Base-by-base conservation (phyloP, 2,329 filamentous ascomycete species). In the Verticillium nonalfalfae region DNA sequence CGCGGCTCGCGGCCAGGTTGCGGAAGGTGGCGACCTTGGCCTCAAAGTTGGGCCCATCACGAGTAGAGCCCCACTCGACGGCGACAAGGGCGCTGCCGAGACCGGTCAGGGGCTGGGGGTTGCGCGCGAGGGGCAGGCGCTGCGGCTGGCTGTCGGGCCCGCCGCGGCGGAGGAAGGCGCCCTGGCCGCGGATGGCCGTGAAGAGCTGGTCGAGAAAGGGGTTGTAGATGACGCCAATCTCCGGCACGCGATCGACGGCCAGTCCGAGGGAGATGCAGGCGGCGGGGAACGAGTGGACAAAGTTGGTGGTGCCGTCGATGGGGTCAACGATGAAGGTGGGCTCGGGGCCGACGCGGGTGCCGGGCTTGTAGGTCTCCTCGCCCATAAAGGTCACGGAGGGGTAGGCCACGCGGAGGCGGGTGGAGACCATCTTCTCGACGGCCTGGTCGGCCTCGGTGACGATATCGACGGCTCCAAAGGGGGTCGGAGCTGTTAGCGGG, bases 241-340 rank as follows among this genome's bases (percentile, higher is more conserved):
- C 78, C 26, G 90, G 89, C 11, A 72, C 69, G 65, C 83, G 82
- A 69, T 83, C 75, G 64, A 92, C 75, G 54, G 88, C 82, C 61
- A 94, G 81, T 56, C 90, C 90, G 38, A 94, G 85, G 11, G 89
- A 91, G 75, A 93, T 88, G 76, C 87, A 90, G 64, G 90, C 89
- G 68, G 86, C 82, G 4, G 89, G 89, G 75, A 91, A 89, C 21
- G 83, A 84, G 75, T 93, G 90, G 56, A 93, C 84, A 70, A 94
- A 93, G 80, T 93, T 93, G 58, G 88, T 91, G 7, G 86, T 93
- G 70, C 89, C 90, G 75, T 94, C 90, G 68, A 94, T 93, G 55
- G 90, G 90, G 72, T 94, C 90, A 66, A 90, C 87, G 70, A 93
- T 84, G 75, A 93, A 93, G 54, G 90, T 94, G 1, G 90, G 90